Base-by-base conservation (phyloP, 2,329 filamentous ascomycete genomes). In the Pseudogymnoascus sp. region DNA sequence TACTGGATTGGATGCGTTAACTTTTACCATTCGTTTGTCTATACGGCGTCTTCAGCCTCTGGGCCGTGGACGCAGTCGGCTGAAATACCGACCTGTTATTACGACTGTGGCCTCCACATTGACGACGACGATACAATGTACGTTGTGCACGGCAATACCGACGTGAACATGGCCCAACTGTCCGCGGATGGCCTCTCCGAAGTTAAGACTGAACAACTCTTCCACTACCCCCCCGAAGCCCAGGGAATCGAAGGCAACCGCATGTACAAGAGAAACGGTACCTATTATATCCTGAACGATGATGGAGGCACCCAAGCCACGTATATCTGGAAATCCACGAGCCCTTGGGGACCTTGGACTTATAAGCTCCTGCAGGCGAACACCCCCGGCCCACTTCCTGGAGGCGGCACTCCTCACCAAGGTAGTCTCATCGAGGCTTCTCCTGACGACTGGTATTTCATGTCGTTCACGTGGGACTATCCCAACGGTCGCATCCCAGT, bases 61-160 rank as follows among this genome's bases (percentile, higher is more conserved):
- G 78, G 76, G 0, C 76, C 77, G 0, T 81, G 79, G 78, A 59
- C 33, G 5, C 58, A 59, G 15, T 42, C 33, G 13, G 35, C 58
- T 40, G 58, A 37, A 37, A 37, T 59, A 12, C 58, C 33, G 5
- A 42, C 33, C 0, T 85, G 81, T 69, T 83, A 82, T 65, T 85
- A 85, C 66, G 82, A 85, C 68, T 76, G 73, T n/a, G 81, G 82
- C 0, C 69, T 85, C 0, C 69, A 84, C 15, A 75, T 85, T 31
- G 82, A 84, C 58, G 79, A 82, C 25, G 77, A 84, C 29, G 82
- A 84, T 61, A 79, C 76, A 0, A 80, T 84, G 74, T 85, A 84
- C 58, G 78, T 85, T 0, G 79, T 77, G 0, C 83, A 82, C 65
- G 82, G 81, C 3, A 77, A 75, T 48, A 76, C 71, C 0, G 72